phyloP scores from a whole-genome alignment of 2,329 filamentous ascomycete species.

The Apiospora rasikravindrae region DNA sequence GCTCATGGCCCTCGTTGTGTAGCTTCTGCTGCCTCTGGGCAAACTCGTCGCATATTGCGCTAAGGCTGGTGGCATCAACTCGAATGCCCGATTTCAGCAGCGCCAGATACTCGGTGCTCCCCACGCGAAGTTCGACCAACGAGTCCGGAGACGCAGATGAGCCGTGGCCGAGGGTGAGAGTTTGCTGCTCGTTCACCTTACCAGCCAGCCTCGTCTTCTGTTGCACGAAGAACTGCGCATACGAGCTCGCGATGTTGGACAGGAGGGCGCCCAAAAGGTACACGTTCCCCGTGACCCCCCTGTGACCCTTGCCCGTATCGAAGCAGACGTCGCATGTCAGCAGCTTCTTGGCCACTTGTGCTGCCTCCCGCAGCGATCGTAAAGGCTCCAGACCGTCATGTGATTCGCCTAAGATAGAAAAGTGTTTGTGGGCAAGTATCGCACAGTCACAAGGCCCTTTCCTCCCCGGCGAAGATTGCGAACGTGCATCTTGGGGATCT shows the following conservation, averaged over 20 bases:
- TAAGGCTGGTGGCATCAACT: slow-evolving; percentile 5
- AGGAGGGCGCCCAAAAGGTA: slow-evolving; percentile 1
- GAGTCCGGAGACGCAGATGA: neutral
- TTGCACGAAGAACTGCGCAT: slow-evolving; percentile 6
- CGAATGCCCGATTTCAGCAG: neutral
- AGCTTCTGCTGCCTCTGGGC: slow-evolving; percentile 5
- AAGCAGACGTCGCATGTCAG: slow-evolving; percentile 7
- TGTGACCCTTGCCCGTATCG: slow-evolving; percentile 15
- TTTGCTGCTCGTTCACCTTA: neutral
- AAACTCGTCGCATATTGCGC: neutral
- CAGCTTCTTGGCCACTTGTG: slow-evolving; percentile 1
- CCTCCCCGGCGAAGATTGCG: neutral
- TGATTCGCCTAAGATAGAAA: slow-evolving; percentile 1
- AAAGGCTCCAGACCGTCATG: neutral
- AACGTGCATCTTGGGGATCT: neutral
- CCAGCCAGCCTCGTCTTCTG: slow-evolving; percentile 6
- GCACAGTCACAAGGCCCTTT: slow-evolving; percentile 5
- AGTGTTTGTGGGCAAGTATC: slow-evolving; percentile 6
- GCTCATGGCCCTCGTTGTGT: neutral
- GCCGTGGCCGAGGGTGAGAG: neutral
- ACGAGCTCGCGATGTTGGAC: slow-evolving; percentile 6
- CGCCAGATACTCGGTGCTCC: neutral
- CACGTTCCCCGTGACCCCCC: neutral
- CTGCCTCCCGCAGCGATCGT: slow-evolving; percentile 12
- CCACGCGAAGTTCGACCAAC: slow-evolving; percentile 2